Base-by-base conservation (phyloP, 345 rosid genomes). In the Gossypium arboreum region DNA sequence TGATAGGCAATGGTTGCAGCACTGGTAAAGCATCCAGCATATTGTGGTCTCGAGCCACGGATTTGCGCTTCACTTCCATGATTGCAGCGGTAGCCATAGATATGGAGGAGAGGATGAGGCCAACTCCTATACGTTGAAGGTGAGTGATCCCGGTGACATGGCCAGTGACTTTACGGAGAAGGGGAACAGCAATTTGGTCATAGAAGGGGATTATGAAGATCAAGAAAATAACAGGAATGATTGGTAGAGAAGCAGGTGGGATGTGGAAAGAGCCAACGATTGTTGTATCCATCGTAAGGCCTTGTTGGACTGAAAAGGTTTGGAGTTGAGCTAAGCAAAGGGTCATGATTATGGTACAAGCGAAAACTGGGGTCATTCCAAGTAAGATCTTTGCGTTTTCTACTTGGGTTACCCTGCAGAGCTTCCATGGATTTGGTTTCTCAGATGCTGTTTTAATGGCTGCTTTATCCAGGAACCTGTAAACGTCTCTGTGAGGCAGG, bases 291-390 rank as follows among this genome's bases (percentile, higher is more conserved):
- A 86, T 88, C 47, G 91, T 84, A 4, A 41, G 56, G 25, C 82
- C 89, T 77, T 88, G 89, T 55, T 84, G 87, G 77, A 88, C 65
- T 1, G 90, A 85, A 80, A 88, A 88, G 3, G 88, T 84, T 60
- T 85, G 89, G 34, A 86, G 90, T 74, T 88, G 90, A 39, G 90
- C 85, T 41, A 83, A 76, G 59, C 84, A 80, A 44, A 83, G 83
- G 8, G 94, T 90, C 91, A 86, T 88, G 63, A 88, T 76, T 51
- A 90, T 84, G 47, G 94, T 86, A 79, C 89, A 88, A 43, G 84
- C 76, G 58, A 88, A 90, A 39, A 90, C 62, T 16, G 90, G 92
- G 18, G 82, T 9, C 84, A 90, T 78, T 27, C 88, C 83, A 0
- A 84, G 75, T n/a, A 88, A 24, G 72, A 84, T 79, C 72, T 90